A percentile compares a stretch with the other conserved stretches of the same genome.
Evolutionary conservation across 2,329 filamentous ascomycete genomes (phyloP).

Genomic region (Septoria linicola): DNA sequence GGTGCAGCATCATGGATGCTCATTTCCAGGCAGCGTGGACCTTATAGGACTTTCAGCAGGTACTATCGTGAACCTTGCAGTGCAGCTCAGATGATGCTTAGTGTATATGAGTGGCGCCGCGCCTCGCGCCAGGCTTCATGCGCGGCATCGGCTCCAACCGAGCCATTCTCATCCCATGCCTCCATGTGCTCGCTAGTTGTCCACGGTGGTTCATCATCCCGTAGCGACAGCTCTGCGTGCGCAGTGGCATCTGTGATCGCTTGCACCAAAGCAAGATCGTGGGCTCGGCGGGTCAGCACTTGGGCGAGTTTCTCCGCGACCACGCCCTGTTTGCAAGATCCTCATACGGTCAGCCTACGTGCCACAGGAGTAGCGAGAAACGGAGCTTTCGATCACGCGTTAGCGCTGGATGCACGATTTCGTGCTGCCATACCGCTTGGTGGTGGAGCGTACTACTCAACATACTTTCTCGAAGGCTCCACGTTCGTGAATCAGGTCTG

Average conservation of each 20-base stretch:
- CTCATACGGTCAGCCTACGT: background rate
- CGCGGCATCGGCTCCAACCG: background rate
- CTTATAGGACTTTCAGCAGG: too few relatives aligned
- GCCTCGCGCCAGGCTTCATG: too few relatives aligned
- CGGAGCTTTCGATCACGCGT: background rate
- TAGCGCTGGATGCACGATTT: background rate
- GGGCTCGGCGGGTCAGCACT: background rate
- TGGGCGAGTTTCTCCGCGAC: background rate
- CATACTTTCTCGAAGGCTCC: constrained; percentile 4
- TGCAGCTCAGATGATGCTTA: constrained; percentile 7
- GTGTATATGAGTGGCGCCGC: background rate
- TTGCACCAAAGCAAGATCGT: background rate
- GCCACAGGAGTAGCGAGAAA: constrained; percentile 1
- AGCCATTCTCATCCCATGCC: background rate
- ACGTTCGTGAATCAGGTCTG: background rate
- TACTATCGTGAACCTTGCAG: too few relatives aligned
- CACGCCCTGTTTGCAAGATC: background rate
- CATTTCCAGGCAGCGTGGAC: too few relatives aligned
- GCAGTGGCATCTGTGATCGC: background rate
- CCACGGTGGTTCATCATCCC: background rate
- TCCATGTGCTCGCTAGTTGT: background rate
- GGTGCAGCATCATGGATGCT: too few relatives aligned
- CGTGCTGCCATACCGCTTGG: background rate
- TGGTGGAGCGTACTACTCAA: background rate
- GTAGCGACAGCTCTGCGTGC: background rate